phyloP scores from a whole-genome alignment of 768 basidiomycete species.

The Hypholoma sublateritium region DNA sequence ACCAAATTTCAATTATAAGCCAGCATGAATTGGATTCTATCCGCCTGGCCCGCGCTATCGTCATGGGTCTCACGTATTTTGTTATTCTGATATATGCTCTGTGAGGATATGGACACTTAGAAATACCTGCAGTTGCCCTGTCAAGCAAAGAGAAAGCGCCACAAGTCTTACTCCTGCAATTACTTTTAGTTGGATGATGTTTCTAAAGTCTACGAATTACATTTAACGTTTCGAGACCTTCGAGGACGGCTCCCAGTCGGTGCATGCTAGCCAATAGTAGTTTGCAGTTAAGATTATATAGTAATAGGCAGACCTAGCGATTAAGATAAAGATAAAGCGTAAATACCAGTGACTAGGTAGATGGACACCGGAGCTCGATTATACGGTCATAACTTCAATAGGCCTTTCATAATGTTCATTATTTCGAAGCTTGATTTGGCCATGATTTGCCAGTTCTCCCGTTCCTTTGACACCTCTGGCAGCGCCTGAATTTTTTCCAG shows the following conservation, averaged over 20 bases:
- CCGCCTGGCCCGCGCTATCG: background rate
- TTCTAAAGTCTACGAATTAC: no score
- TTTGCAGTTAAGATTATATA: no score
- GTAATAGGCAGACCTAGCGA: no score
- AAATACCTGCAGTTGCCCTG: background rate
- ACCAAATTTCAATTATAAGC: background rate
- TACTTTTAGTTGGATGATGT: no score
- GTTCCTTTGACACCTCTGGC: constrained; percentile 83
- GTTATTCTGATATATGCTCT: background rate
- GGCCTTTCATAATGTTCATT: constrained; percentile 91
- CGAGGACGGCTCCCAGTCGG: no score
- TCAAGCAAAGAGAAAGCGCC: background rate
- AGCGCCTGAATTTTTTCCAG: constrained; percentile 86
- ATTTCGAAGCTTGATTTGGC: constrained; percentile 95
- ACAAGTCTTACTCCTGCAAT: no score
- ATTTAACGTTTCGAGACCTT: no score
- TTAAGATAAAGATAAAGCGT: no score
- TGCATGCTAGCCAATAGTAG: no score
- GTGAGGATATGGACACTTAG: background rate
- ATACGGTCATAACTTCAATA: constrained; percentile 30
- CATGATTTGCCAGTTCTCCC: constrained; percentile 79
- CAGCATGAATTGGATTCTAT: background rate
- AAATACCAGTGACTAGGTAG: no score
- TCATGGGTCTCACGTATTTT: background rate
- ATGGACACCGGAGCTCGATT: no score